phyloP scores from a whole-genome alignment of 176 grass and related monocot species.

The Carex littledalei region DNA sequence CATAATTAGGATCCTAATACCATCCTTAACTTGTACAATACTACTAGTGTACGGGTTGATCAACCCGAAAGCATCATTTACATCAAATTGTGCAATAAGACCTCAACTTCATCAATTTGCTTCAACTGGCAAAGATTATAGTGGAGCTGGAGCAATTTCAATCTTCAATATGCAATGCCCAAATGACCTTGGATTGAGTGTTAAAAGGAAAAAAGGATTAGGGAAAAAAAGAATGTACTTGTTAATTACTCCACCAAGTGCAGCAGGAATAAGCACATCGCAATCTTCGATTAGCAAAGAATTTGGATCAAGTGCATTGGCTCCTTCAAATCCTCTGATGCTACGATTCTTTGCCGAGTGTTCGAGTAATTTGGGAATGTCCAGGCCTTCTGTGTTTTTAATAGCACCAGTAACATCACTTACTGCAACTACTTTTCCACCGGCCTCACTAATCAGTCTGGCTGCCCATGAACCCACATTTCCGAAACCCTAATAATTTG shows the following conservation, averaged over 20 bases:
- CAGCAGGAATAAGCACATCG: conserved; percentile 79
- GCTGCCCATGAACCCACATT: conserved; percentile 93
- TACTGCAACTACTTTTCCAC: conserved; percentile 65
- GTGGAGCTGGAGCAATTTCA: not conserved
- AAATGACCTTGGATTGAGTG: not conserved
- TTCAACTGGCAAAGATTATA: not conserved
- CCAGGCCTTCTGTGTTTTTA: conserved; percentile 66
- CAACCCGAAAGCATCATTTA: not conserved
- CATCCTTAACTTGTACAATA: not conserved
- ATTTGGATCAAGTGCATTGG: conserved; percentile 44
- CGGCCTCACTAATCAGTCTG: conserved; percentile 62
- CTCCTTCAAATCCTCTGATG: conserved; percentile 65
- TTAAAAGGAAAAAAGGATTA: not conserved
- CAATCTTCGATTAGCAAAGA: conserved; percentile 75
- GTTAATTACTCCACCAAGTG: conserved; percentile 82
- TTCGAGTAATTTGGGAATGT: conserved; percentile 51
- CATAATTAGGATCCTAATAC: not conserved
- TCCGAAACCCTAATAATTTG: conserved; percentile 65
- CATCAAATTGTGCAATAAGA: not conserved
- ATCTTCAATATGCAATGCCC: not conserved
- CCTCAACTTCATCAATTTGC: not conserved
- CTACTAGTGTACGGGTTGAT: not conserved
- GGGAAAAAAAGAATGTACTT: conserved; percentile 22
- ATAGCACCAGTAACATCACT: conserved; percentile 80
- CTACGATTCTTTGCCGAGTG: conserved; percentile 45